phyloP scores from a whole-genome alignment of 2,329 filamentous ascomycete genomes.

The Cercospora sp. region DNA sequence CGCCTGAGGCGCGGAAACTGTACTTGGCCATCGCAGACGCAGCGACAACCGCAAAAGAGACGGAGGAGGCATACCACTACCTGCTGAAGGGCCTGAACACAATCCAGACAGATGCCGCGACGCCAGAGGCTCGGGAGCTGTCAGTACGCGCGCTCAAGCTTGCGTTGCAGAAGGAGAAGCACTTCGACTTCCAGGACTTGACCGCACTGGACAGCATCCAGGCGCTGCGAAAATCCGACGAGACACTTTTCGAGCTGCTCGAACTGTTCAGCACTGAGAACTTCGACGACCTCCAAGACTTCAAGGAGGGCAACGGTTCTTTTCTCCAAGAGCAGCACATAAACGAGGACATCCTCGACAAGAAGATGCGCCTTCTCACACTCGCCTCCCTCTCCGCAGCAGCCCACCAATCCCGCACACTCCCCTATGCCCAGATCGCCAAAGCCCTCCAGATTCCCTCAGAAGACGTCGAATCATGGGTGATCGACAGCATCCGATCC shows the following conservation, averaged over 20 bases:
- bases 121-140: conserved; percentile 58
- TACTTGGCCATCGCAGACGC: conserved; percentile 81
- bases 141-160: conserved; percentile 65
- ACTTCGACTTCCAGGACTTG: conserved; percentile 74
- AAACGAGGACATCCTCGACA: conserved; percentile 73
- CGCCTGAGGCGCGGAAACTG: conserved; percentile 80
- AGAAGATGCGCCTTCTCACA: conserved; percentile 95
- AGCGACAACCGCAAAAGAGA: conserved; percentile 75
- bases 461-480: conserved; percentile 95
- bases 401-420: conserved; percentile 73
- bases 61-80: conserved; percentile 73
- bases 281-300: conserved; percentile 93
- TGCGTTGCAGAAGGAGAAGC: conserved; percentile 64
- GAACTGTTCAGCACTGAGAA: conserved; percentile 94
- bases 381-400: conserved; percentile 86
- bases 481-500: conserved; percentile 95
- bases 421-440: conserved; percentile 83
- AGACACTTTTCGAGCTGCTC: conserved; percentile 84
- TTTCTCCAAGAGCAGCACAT: conserved; percentile 76
- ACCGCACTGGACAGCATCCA: conserved; percentile 75
- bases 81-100: conserved; percentile 74
- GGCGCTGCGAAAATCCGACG: conserved; percentile 79
- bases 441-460: conserved; percentile 78
- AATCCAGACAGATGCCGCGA: conserved; percentile 61
- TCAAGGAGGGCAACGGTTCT: conserved; percentile 84